Conservation (phyloP, 176 grass and related monocot species). For the Aegilops speltoides region DNA sequence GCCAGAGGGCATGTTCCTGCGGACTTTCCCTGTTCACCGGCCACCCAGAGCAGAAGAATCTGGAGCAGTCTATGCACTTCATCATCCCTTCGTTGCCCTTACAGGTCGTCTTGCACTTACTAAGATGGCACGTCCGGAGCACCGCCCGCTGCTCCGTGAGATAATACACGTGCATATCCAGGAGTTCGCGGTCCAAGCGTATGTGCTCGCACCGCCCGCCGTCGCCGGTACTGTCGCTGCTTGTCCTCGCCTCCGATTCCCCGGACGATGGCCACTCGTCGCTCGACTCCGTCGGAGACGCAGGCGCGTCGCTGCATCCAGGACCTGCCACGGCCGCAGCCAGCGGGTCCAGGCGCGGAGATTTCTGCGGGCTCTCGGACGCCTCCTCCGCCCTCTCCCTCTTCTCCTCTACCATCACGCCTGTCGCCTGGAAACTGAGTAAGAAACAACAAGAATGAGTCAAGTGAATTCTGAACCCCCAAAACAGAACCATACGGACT, state of each 20-base stretch:
- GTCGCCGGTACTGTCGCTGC: not conserved
- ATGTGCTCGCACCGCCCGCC: conserved; percentile 38
- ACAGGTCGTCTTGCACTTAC: not conserved
- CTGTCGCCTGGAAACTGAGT: not conserved
- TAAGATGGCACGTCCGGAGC: conserved; percentile 22
- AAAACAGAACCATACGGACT: not conserved
- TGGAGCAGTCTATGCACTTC: conserved; percentile 61
- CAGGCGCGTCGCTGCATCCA: too few species aligned
- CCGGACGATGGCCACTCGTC: not conserved
- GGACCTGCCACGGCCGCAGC: too few species aligned
- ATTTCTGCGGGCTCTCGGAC: not conserved
- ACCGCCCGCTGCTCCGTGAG: not conserved
- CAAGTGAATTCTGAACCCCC: not conserved
- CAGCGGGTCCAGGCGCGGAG: too few species aligned
- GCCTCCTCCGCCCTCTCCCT: not conserved
- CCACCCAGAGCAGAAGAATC: conserved; percentile 32
- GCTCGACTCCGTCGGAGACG: not conserved
- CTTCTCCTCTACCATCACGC: conserved; percentile 34
- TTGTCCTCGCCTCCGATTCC: not conserved
- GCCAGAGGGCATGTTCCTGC: conserved; percentile 50
- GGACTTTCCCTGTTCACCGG: conserved; percentile 29
- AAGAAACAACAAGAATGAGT: not conserved
- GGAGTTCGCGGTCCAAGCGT: not conserved
- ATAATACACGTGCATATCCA: conserved; percentile 12
- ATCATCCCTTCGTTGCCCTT: conserved; percentile 20